phyloP scores from a whole-genome alignment of 192 early-diverging fungal genomes.

The Pilobolus umbonatus region DNA sequence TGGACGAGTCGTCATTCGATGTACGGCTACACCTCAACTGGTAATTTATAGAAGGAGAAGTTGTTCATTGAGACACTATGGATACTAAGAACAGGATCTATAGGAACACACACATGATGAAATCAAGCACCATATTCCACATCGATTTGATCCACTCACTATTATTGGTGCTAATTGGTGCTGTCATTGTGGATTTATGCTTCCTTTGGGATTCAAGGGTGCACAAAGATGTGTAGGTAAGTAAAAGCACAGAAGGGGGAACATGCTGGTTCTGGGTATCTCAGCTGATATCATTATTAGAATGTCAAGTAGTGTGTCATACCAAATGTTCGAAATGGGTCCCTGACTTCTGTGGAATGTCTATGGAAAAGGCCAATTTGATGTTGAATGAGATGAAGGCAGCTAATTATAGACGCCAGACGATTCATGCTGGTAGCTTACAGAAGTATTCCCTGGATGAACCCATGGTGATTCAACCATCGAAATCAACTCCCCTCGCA shows the following conservation, averaged over 20 bases:
- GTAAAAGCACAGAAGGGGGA: background rate
- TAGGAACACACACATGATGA: conserved; percentile 58
- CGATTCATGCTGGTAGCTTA: conserved; percentile 4
- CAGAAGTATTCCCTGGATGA: background rate
- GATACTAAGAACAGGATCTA: background rate
- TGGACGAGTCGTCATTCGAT: conserved; percentile 76
- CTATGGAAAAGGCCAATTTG: conserved; percentile 76
- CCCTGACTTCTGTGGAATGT: conserved; percentile 90
- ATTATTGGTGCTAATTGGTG: conserved; percentile 91
- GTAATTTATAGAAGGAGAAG: conserved; percentile 35
- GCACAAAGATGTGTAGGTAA: conserved; percentile 49
- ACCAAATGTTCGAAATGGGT: conserved; percentile 77
- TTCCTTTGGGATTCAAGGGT: conserved; percentile 74
- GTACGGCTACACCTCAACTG: conserved; percentile 65
- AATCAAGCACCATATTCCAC: conserved; percentile 89
- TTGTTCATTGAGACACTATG: background rate
- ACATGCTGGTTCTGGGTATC: background rate
- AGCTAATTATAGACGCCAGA: conserved; percentile 29
- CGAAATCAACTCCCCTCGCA: background rate
- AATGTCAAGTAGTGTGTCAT: conserved; percentile 82
- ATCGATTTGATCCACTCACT: conserved; percentile 85
- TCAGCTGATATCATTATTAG: conserved; percentile 41
- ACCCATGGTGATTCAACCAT: background rate
- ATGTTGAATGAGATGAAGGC: conserved; percentile 82
- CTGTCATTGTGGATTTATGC: conserved; percentile 95